Evolutionary conservation across 257 asterid species (phyloP).

Genomic region (Henckelia pumila): DNA sequence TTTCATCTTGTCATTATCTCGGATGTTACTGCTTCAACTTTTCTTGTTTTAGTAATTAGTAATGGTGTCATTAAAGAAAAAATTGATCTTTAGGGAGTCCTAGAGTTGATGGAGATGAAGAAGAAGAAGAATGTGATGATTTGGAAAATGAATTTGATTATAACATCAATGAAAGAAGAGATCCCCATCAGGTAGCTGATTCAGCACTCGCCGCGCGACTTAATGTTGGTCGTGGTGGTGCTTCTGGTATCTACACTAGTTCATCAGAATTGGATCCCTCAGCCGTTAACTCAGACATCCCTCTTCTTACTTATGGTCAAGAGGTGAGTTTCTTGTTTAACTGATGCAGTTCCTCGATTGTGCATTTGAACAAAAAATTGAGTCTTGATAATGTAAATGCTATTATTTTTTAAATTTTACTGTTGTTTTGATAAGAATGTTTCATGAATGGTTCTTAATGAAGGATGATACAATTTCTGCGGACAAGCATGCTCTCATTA

Average conservation of each 20-base stretch:
- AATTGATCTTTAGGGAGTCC: slow-evolving; percentile 64
- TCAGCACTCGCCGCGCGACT: slow-evolving; percentile 50
- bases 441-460: slow-evolving; percentile 26
- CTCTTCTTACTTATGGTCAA: slow-evolving; percentile 90
- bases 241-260: slow-evolving; percentile 50
- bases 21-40: not conserved
- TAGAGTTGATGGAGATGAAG: slow-evolving; percentile 95
- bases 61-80: slow-evolving; percentile 12
- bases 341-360: not conserved
- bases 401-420: not conserved
- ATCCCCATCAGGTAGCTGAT: slow-evolving; percentile 52
- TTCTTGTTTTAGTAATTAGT: slow-evolving; percentile 4
- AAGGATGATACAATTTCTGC: slow-evolving; percentile 96
- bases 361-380: not conserved
- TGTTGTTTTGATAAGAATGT: slow-evolving; percentile 11
- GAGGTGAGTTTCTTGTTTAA: slow-evolving; percentile 53
- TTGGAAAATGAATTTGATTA: slow-evolving; percentile 84
- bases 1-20: slow-evolving; percentile 7
- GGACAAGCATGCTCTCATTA: slow-evolving; percentile 86
- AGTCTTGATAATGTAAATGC: not conserved
- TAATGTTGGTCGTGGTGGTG: slow-evolving; percentile 52
- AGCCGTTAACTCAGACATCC: slow-evolving; percentile 68
- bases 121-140: slow-evolving; percentile 93
- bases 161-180: slow-evolving; percentile 34
- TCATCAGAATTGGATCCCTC: slow-evolving; percentile 69